Evolutionary conservation across 805 yeast genomes (phyloP), one percentile per base, ranked within the genome.

Genomic region (Sugiyamaella valdiviana): DNA sequence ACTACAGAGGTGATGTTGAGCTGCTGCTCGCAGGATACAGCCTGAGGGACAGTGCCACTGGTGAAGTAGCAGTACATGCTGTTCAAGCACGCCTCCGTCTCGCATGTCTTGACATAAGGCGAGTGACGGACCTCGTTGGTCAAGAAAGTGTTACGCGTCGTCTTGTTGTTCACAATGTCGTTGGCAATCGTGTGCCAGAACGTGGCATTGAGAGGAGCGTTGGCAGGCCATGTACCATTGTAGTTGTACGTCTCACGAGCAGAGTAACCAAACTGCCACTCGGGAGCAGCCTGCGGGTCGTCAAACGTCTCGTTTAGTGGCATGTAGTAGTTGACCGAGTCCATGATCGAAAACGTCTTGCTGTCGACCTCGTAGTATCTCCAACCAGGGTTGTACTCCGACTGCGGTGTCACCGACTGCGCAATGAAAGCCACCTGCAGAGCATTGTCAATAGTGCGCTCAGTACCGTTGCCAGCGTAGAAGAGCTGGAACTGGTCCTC

Each of bases 311-410:
- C 44, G 44, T 35, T 29, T 47, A 73, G 73, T 59, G 81, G 79
- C n/a, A 83, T 72, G 63, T 73, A 81, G 65, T 72, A 79, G 57
- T 80, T 81, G 65, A 44, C 35, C n/a, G 84, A 50, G 59, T 83
- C 79, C 73, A 80, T 71, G 51, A 83, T 70, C 52, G 75, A 76
- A 66, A 80, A 81, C 5, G 85, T 75, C 55, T 74, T 64, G 20
- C 74, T 65, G 60, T 83, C 87, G 45, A 83, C 81, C 55, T 78
- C 79, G 58, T 83, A 83, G 65, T 80, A 82, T 62, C 85, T 75
- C 84, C 85, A 83, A 16, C 80, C 74, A 5, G 90, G 90, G 62
- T 83, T 83, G 55, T 75, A 72, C 42, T 76, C 70, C 7, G 69
- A 65, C 59, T 72, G 70, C 7, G 88, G 85, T 5, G 87, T 80